Conservation (phyloP, 495 filamentous ascomycete genomes). For the Pseudevernia furfuracea region DNA sequence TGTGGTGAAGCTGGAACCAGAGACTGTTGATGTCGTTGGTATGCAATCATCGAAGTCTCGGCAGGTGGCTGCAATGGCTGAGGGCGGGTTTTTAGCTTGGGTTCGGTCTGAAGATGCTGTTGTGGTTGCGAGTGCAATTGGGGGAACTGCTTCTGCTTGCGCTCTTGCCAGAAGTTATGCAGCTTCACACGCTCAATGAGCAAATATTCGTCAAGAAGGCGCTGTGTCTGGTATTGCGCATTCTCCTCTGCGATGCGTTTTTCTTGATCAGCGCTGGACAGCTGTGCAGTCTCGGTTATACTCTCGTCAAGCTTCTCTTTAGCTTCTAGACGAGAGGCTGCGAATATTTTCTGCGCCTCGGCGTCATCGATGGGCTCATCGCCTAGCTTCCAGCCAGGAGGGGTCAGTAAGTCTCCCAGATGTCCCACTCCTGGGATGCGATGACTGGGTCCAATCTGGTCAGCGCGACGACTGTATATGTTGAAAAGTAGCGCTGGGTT, state of each 20-base stretch:
- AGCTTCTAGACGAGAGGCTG: conserved; percentile 4
- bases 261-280: conserved; percentile 9
- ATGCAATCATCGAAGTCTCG: conserved; percentile 5
- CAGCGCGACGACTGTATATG: conserved; percentile 17
- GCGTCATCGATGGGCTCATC: conserved; percentile 19
- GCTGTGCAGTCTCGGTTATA: not conserved
- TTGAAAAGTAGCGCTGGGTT: not conserved
- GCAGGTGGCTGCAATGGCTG: conserved; percentile 2
- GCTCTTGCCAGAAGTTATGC: conserved; percentile 1
- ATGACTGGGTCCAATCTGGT: conserved; percentile 21
- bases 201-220: conserved; percentile 13
- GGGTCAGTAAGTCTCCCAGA: conserved; percentile 13
- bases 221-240: conserved; percentile 13
- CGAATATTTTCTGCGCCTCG: conserved; percentile 8
- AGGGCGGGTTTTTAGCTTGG: not conserved
- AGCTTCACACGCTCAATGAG: conserved; percentile 15
- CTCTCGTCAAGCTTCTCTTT: conserved; percentile 7
- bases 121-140: not conserved
- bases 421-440: conserved; percentile 15
- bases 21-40: conserved; percentile 9
- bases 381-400: conserved; percentile 21
- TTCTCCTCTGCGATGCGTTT: conserved; percentile 1
- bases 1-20: conserved; percentile 3
- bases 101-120: not conserved
- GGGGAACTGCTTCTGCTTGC: conserved; percentile 4